phyloP scores from a whole-genome alignment of 805 yeast species.

The Ogataea thermomethanolica region DNA sequence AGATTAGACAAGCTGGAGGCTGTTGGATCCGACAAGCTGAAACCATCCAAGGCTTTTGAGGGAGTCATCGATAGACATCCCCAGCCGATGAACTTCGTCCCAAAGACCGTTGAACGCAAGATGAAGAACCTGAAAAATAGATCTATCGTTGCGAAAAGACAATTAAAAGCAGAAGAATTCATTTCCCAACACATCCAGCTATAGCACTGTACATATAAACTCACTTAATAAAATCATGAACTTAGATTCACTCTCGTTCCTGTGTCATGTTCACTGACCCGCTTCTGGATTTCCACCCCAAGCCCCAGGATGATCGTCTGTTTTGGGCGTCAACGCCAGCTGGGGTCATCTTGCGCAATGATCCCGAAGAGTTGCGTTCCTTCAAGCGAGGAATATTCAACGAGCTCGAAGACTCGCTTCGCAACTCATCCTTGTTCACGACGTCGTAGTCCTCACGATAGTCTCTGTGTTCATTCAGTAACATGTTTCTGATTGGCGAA shows the following conservation, averaged over 20 bases:
- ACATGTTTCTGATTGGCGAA: conserved; percentile 10
- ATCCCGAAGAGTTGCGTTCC: conserved; percentile 12
- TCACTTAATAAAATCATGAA: conserved; percentile 4
- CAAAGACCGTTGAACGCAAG: conserved; percentile 44
- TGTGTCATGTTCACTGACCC: conserved; percentile 11
- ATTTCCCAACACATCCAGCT: conserved; percentile 41
- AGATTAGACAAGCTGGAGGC: conserved; percentile 46
- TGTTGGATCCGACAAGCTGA: conserved; percentile 62
- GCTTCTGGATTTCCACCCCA: conserved; percentile 25
- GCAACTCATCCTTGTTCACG: conserved; percentile 36
- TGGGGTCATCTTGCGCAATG: conserved; percentile 10
- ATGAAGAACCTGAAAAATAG: conserved; percentile 43
- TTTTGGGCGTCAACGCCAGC: conserved; percentile 6
- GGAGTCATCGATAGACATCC: conserved; percentile 59
- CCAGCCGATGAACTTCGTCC: conserved; percentile 63
- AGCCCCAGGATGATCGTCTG: conserved; percentile 25
- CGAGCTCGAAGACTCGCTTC: conserved; percentile 8
- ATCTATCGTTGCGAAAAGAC: conserved; percentile 28
- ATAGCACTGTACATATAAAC: conserved; percentile 29
- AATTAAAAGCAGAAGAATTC: conserved; percentile 32
- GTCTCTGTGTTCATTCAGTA: conserved; percentile 7
- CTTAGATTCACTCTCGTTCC: conserved; percentile 1
- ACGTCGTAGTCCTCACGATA: conserved; percentile 42
- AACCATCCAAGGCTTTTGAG: conserved; percentile 69
- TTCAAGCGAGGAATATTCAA: conserved; percentile 14